These are phyloP conservation scores for Cyberlindnera mycetangii DNA, from an alignment of 805 yeast species.

Conservation along the genomic window DNA sequence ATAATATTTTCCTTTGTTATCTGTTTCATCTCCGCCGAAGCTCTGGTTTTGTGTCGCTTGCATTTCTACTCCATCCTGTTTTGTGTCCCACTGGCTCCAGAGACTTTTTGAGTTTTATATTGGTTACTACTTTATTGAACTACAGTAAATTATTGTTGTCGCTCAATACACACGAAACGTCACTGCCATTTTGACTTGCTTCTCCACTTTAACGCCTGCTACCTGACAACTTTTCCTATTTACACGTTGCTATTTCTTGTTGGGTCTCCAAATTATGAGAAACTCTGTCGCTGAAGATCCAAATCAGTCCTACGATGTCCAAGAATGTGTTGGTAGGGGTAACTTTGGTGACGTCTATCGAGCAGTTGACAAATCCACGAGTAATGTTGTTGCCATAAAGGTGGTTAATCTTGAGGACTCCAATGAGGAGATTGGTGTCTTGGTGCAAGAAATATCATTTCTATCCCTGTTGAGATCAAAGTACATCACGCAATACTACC, in stretches of 20 bases:
- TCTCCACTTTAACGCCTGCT: background rate
- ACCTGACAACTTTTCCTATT: background rate
- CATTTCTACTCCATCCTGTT: background rate
- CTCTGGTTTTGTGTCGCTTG: slow-evolving; percentile 10
- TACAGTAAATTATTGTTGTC: too few species aligned
- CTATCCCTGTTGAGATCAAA: slow-evolving; percentile 59
- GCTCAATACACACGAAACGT: background rate
- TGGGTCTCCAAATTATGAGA: background rate
- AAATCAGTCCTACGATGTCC: slow-evolving; percentile 33
- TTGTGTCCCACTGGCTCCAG: background rate
- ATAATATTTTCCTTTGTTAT: background rate
- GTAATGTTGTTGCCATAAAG: slow-evolving; percentile 73
- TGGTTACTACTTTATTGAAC: too few species aligned
- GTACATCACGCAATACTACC: slow-evolving; percentile 62
- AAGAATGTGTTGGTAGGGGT: slow-evolving; percentile 74
- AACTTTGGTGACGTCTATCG: slow-evolving; percentile 84
- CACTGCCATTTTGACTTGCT: background rate
- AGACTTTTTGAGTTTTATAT: too few species aligned
- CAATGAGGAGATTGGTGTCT: slow-evolving; percentile 67
- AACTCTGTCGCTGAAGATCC: slow-evolving; percentile 20
- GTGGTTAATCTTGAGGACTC: slow-evolving; percentile 77
- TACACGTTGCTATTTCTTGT: background rate
- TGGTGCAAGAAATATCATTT: slow-evolving; percentile 77
- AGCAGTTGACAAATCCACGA: slow-evolving; percentile 39
- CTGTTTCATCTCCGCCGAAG: background rate